Evolutionary conservation across 2,329 filamentous ascomycete species (phyloP).

Genomic region (Phaeosphaeria sp.): DNA sequence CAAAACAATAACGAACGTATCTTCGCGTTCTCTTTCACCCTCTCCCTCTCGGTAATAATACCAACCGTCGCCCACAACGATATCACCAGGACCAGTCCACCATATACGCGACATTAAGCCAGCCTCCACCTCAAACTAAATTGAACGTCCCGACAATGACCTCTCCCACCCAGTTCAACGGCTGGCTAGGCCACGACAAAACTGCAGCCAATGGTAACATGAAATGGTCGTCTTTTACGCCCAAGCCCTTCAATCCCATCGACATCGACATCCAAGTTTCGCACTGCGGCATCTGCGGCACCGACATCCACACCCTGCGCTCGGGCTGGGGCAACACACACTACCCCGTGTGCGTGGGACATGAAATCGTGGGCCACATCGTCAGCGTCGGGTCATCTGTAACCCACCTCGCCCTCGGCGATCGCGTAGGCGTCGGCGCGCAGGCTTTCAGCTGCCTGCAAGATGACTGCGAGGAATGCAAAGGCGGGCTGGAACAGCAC

Average conservation of each 20-base stretch:
- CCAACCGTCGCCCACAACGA: not conserved
- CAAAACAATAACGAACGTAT: not conserved
- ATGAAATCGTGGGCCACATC: slow-evolving; percentile 52
- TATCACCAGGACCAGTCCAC: too few species aligned
- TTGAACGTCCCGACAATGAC: slow-evolving; percentile 18
- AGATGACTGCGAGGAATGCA: slow-evolving; percentile 61
- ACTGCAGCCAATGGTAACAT: slow-evolving; percentile 61
- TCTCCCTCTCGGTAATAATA: not conserved
- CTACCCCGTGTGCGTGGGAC: slow-evolving; percentile 51
- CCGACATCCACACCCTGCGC: slow-evolving; percentile 48
- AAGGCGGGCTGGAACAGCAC: slow-evolving; percentile 52
- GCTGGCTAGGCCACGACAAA: slow-evolving; percentile 63
- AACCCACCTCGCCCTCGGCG: slow-evolving; percentile 63
- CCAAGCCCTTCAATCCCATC: slow-evolving; percentile 47
- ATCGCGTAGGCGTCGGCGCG: slow-evolving; percentile 63
- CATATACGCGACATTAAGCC: not conserved
- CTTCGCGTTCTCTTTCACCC: not conserved
- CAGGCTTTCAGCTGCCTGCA: slow-evolving; percentile 58
- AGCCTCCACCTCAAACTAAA: not conserved
- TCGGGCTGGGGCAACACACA: slow-evolving; percentile 55
- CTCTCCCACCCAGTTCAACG: slow-evolving; percentile 59
- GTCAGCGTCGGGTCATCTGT: slow-evolving; percentile 46
- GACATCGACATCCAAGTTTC: slow-evolving; percentile 46
- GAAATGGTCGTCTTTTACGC: slow-evolving; percentile 59
- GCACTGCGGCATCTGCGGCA: slow-evolving; percentile 46